Conservation (phyloP, 169 alveolate species). For the Sarcocystis neurona region DNA sequence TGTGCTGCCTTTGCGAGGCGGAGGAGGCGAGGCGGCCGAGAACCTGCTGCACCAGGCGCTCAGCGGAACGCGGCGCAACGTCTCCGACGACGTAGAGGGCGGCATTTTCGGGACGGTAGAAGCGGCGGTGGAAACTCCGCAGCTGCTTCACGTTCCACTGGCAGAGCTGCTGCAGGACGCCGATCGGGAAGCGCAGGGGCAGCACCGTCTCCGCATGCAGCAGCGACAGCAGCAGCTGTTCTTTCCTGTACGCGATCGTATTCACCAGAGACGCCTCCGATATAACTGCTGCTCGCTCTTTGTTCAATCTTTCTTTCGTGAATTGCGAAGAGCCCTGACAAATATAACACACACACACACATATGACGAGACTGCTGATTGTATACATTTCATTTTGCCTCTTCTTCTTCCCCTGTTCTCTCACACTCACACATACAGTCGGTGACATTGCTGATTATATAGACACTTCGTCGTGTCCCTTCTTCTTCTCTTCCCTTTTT, state of each 20-base stretch:
- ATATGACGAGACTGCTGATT: neutral
- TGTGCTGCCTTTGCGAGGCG: neutral
- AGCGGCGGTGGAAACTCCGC: conserved; percentile 66
- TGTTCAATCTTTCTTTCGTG: conserved; percentile 75
- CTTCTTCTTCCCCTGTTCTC: no score
- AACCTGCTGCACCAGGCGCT: conserved; percentile 31
- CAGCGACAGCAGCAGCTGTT: conserved; percentile 78
- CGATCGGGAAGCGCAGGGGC: conserved; percentile 76
- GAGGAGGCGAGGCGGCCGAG: conserved; percentile 45
- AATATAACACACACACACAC: neutral
- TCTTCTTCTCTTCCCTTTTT: no score
- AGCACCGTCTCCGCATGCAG: conserved; percentile 82
- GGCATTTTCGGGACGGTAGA: conserved; percentile 74
- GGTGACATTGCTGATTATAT: neutral
- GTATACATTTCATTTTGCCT: neutral
- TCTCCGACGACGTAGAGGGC: conserved; percentile 73
- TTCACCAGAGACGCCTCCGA: conserved; percentile 83
- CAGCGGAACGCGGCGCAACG: conserved; percentile 51
- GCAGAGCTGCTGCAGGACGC: conserved; percentile 70
- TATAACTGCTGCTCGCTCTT: conserved; percentile 82
- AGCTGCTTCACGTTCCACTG: conserved; percentile 69
- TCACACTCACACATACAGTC: neutral
- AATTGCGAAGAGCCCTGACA: conserved; percentile 74
- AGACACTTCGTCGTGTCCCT: no score
- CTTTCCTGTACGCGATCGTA: conserved; percentile 80